Evolutionary conservation across 2,329 filamentous ascomycete species (phyloP), one percentile per base, ranked within the genome.

Genomic region (Thelonectria discophora): DNA sequence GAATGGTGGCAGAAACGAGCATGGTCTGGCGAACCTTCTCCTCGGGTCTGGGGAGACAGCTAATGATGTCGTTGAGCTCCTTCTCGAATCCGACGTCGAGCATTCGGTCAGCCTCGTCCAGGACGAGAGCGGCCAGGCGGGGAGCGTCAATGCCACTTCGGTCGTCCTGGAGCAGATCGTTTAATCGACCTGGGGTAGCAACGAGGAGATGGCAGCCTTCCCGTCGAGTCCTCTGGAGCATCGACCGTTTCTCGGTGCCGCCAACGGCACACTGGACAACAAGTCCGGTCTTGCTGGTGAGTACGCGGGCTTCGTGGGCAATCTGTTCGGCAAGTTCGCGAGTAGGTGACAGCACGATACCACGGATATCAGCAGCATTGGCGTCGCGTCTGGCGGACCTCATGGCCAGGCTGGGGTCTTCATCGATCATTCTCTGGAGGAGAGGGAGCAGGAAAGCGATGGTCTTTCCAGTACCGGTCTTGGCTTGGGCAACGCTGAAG

Each of bases 41-140:
- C 0, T 75, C 70, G 7, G 85, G 84, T 48, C 84, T 79, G 3
- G 94, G 94, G 10, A 97, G 83, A 45, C 78, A 73, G 0, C 74
- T 61, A 58, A 87, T 78, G 57, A 94, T 92, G 1, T 85, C 76
- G 51, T 82, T 77, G 52, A 94, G 84, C 58, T 88, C 89, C 37
- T 82, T 81, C 58, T 89, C 82, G 72, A 94, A 94, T 2, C 91
- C 95, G 83, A 97, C 95, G 81, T 99, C 95, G 75, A 99, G 86
- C 92, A 99, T 97, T 71, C 95, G 92, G 79, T 99, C 95, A 72
- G 95, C 95, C 83, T 99, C 95, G 71, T 99, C 95, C 48, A 99
- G 89, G 66, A 98, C 93, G 47, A 99, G 84, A 69, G 95, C 96
- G 76, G 93, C 91, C 82, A 98, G 90, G 76, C 92, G 94, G 77